These are phyloP conservation scores for Trichoderma sp. DNA, from an alignment of 2,329 filamentous ascomycete genomes.

Conservation along the genomic window DNA sequence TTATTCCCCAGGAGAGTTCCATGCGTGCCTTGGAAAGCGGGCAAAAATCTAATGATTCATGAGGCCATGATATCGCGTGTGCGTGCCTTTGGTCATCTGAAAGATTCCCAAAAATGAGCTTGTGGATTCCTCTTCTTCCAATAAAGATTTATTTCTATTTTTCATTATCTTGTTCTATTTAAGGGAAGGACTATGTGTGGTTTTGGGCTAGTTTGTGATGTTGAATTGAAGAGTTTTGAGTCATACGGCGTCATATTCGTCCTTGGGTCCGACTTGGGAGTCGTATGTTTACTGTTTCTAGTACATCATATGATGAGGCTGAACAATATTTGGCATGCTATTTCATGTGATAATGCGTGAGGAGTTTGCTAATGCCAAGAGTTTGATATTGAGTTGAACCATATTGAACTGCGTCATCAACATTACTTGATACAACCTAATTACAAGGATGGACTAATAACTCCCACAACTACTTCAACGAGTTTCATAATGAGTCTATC, in stretches of 20 bases:
- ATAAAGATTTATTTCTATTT: background rate
- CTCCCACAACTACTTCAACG: background rate
- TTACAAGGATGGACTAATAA: background rate
- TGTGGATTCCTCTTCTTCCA: background rate
- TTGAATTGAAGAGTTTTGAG: background rate
- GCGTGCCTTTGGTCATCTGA: background rate
- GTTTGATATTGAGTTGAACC: background rate
- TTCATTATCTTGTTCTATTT: background rate
- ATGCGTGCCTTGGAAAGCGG: background rate
- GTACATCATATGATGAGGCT: background rate
- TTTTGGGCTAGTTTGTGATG: background rate
- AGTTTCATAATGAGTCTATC: background rate
- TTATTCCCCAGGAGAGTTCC: background rate
- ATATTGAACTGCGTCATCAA: background rate
- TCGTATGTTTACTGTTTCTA: background rate
- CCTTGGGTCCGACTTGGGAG: background rate
- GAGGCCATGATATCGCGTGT: background rate
- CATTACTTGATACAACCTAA: background rate
- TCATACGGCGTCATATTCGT: background rate
- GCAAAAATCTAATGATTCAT: conserved; percentile 9
- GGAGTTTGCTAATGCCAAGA: background rate
- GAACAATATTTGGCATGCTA: background rate
- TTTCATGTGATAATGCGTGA: background rate
- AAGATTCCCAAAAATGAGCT: background rate
- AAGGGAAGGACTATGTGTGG: background rate